phyloP scores from a whole-genome alignment of 257 asterid species.

The Solanum peruvianum region DNA sequence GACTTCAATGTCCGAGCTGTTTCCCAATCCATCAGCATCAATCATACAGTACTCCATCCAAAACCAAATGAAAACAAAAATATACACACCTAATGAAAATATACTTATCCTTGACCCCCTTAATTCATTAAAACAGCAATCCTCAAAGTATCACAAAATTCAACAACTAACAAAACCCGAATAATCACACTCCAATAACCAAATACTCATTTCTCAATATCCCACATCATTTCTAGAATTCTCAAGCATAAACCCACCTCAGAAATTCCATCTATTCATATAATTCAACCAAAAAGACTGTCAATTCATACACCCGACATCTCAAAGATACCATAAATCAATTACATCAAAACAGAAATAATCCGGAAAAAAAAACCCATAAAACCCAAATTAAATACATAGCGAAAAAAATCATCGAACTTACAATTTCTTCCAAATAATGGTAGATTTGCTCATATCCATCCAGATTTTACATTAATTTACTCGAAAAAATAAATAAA shows the following conservation, averaged over 20 bases:
- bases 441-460: neutral
- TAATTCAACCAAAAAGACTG: neutral
- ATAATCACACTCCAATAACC: neutral
- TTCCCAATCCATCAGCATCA: slow-evolving; percentile 5
- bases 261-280: neutral
- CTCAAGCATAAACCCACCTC: neutral
- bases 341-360: neutral
- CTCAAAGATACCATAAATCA: neutral
- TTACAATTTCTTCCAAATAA: neutral
- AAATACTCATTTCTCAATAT: neutral
- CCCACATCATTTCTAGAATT: neutral
- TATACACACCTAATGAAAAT: neutral
- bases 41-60: neutral
- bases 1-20: slow-evolving; percentile 49
- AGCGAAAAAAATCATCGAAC: neutral
- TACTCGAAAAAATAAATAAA: neutral
- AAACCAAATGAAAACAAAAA: neutral
- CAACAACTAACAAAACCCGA: neutral
- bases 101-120: neutral
- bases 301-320: neutral
- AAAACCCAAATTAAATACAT: neutral
- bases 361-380: neutral
- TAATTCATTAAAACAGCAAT: neutral
- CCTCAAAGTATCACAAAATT: neutral
- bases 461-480: neutral